Evolutionary conservation across 768 basidiomycete species (phyloP), one percentile per base, ranked within the genome.

Genomic region (Leccinum barrowsii): DNA sequence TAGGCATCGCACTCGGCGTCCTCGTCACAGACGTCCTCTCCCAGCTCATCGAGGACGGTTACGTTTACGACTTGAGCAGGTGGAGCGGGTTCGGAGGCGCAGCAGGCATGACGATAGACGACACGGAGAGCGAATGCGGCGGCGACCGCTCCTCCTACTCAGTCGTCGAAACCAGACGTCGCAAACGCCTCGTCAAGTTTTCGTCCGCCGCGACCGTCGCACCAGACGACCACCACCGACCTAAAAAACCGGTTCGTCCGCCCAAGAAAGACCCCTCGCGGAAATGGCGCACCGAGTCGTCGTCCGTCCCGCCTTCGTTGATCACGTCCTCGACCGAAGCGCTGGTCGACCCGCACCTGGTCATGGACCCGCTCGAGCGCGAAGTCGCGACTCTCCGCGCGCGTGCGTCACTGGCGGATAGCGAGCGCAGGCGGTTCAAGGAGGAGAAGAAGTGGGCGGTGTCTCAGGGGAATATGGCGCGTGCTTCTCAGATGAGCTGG

Each of bases 391-490:
- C 82, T 13, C 79, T 94, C 21, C 82, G 90, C 50, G 85, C 89
- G 50, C 82, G 89, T 26, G 91, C 91, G 7, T 86, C 89, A 19
- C 73, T 91, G 58, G 91, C 92, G 24, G 92, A 92, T 64, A 90
- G 85, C 59, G 90, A 94, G 73, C 82, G 89, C 19, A 80, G 92
- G 42, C 80, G 90, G 55, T 89, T 85, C 75, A 89, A 85, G 76
- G 92, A 94, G 73, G 92, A 94, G 73, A 80, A 84, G 63, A 90
- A 92, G 70, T 94, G 92, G 92, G 92, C 92, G 1, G 69, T 86
- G 40, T 87, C 88, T 19, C 85, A 88, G 68, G 90, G 90, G 0
- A 91, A 94, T 67, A 59, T 76, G 47, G 85, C 89, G 8, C 82
- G 90, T 49, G 90, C 90, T 30, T 76, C 80, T 26, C 86, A 94